Base-by-base conservation (phyloP, 208 protist species). In the Leishmania mexicana region DNA sequence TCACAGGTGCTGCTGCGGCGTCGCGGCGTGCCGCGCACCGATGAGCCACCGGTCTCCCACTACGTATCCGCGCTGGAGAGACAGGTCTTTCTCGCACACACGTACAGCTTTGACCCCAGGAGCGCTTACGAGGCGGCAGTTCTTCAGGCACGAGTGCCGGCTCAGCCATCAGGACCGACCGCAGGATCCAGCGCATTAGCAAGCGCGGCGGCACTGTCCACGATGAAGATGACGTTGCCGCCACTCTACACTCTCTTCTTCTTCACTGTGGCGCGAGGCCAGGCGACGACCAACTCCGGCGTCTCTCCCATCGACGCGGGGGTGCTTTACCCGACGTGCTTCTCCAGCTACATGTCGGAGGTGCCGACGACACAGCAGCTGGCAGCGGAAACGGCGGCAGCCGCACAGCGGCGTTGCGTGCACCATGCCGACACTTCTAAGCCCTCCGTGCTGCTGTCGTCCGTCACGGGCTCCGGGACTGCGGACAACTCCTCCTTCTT, bases 71-170 rank as follows among this genome's bases (percentile, higher is more conserved):
- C 58, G 0, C 17, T 80, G 53, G 84, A 87, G 79, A 47, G 57
- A 13, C 74, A 89, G 42, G 78, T 89, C 7, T 86, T 89, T 47
- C 53, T 89, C 1, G 83, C 75, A 7, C 86, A 89, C 31, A 83
- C 80, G 10, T 89, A 83, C 68, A 42, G n/a, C 49, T 87, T 89
- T 51, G 78, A 83, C 45, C 68, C 83, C 1, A 70, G 75, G 68
- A 19, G 15, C 38, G 79, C 79, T 31, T 81, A 79, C 71, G 64
- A 81, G 13, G 83, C 83, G 45, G 83, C 83, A 13, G 47, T 51
- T 10, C 64, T 64, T 15, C 72, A 70, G 10, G 76, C 58, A 31
- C 42, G 42, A 73, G 42, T 73, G 24, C 42, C 68, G 24, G 68
- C 11, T 73, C 68, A 49, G 28, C 68, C 40, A 35, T 51, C 68